These are phyloP conservation scores for Thalia dealbata DNA, from an alignment of 176 grass and related monocot genomes.

Conservation along the genomic window DNA sequence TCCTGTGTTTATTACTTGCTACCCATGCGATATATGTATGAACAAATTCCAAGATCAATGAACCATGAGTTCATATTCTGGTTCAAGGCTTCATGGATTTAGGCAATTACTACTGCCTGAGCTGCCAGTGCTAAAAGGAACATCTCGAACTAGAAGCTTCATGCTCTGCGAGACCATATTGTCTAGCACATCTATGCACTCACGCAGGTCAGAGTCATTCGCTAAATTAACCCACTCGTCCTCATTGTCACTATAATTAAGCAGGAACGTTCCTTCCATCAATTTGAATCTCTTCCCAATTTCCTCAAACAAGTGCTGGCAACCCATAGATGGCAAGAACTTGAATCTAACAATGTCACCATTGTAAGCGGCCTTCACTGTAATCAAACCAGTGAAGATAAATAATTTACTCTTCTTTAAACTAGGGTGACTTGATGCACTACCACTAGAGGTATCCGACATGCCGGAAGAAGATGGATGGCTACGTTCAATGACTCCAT, in stretches of 20 bases:
- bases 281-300: conserved; percentile 78
- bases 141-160: conserved; percentile 60
- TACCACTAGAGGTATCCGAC: conserved; percentile 31
- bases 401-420: conserved; percentile 14
- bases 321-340: conserved; percentile 44
- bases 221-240: conserved; percentile 90
- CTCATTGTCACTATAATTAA: conserved; percentile 85
- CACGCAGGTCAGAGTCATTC: conserved; percentile 57
- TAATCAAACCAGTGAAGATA: conserved; percentile 4
- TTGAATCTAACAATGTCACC: conserved; percentile 80
- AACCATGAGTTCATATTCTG: neutral
- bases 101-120: conserved; percentile 58
- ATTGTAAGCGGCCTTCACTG: conserved; percentile 74
- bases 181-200: conserved; percentile 73
- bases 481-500: neutral
- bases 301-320: conserved; percentile 57
- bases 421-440: conserved; percentile 27
- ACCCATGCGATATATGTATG: neutral
- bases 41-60: neutral
- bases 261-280: conserved; percentile 39
- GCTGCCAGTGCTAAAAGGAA: conserved; percentile 31
- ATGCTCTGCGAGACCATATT: conserved; percentile 33
- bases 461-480: conserved; percentile 30
- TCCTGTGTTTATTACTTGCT: neutral
- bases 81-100: conserved; percentile 23